Evolutionary conservation across 345 rosid species (phyloP), one percentile per base, ranked within the genome.

Genomic region (Acer campestre): DNA sequence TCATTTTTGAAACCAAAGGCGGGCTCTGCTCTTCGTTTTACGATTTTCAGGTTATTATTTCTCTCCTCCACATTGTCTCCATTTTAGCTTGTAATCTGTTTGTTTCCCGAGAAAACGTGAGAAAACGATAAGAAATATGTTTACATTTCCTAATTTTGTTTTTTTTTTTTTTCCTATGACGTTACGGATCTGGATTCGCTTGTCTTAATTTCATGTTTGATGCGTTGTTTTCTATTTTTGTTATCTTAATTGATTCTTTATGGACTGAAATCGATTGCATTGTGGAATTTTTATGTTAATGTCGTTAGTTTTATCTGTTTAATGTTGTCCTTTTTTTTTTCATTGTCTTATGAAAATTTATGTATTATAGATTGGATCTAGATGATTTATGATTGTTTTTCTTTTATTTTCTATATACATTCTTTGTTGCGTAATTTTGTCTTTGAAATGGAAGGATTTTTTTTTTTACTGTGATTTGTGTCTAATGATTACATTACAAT

Each of bases 1-100:
- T 35, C 16, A 35, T 53, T 68, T 78, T 78, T 71, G 76, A 78
- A 71, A 42, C 58, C 61, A 56, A 66, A 20, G 73, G 81, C 81
- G 81, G 67, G 77, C 76, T 35, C 80, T 55, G 77, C 42, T 63
- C 69, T 40, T 42, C 46, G 46, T 42, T 42, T 8, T 8, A 23
- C 27, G 35, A 53, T 55, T 56, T 72, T 51, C 55, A 66, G 73
- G 77, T 78, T 61, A 48, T 23, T 17, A 35, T 35, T 35, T 35
- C 38, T 35, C 38, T 40, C 58, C 22, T 25, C 25, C 68, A 17
- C 61, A 18, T 31, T 66, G 62, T 70, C 46, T 12, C 4, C 1
- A 8, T 16, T 64, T 23, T 53, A 6, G 64, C 67, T 35, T 55
- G 0, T 53, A 40, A 18, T 67, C 40, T 35, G 74, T 71, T 77